Percentiles rank a stretch among this genome's conserved stretches.
These are phyloP conservation scores for Fusarium acutatum DNA, from an alignment of 2,329 filamentous ascomycete species.

Conservation along the genomic window DNA sequence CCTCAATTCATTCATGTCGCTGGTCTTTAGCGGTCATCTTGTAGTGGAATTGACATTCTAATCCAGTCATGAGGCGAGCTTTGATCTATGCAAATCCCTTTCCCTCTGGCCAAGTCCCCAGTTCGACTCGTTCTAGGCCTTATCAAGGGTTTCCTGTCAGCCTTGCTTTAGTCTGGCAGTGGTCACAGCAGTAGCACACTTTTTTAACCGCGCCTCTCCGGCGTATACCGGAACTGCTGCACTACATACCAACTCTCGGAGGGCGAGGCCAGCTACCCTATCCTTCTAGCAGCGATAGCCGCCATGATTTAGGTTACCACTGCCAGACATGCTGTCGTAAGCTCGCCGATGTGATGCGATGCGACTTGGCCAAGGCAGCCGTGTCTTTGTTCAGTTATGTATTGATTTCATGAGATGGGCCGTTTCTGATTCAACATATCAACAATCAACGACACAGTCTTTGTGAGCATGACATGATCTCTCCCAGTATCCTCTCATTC, in stretches of 20 bases:
- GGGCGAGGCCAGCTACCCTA: slow-evolving; percentile 18
- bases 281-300: slow-evolving; percentile 13
- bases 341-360: not conserved
- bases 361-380: not conserved
- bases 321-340: slow-evolving; percentile 18
- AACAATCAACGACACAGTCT: not conserved
- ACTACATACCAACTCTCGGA: not conserved
- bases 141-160: slow-evolving; percentile 11
- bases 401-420: not conserved
- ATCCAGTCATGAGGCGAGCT: not conserved
- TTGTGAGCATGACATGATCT: not conserved
- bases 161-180: slow-evolving; percentile 26
- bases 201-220: slow-evolving; percentile 29
- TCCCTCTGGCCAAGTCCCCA: not conserved
- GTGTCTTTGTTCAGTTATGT: slow-evolving; percentile 18
- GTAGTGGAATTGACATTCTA: not conserved
- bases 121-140: not conserved
- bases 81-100: slow-evolving; percentile 8
- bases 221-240: slow-evolving; percentile 16
- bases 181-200: not conserved
- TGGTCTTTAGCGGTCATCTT: not conserved
- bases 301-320: slow-evolving; percentile 18
- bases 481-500: not conserved
- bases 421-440: not conserved
- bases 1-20: not conserved